Evolutionary conservation across 176 grass and related monocot species (phyloP).

Genomic region (Ensete glaucum): DNA sequence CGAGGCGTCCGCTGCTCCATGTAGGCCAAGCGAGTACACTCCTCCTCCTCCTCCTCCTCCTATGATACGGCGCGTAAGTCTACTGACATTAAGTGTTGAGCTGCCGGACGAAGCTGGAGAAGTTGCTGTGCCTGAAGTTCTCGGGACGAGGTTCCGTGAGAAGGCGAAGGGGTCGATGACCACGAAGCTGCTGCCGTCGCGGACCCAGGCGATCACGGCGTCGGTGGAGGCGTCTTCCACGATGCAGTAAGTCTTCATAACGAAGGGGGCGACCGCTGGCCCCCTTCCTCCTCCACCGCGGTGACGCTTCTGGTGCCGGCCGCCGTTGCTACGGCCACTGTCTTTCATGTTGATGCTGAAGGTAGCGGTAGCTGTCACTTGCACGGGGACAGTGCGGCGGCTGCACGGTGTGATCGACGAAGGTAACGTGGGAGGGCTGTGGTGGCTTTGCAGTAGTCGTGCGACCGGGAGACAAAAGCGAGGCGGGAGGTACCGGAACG

Average conservation of each 20-base stretch:
- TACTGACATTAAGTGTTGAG: conserved; percentile 19
- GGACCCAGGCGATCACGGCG: conserved; percentile 55
- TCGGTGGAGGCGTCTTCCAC: conserved; percentile 56
- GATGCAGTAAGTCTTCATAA: conserved; percentile 78
- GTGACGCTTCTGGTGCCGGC: not conserved
- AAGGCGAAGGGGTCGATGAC: conserved; percentile 68
- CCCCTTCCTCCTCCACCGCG: not conserved
- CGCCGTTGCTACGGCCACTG: not conserved
- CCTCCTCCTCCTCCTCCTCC: not conserved
- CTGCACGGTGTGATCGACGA: not conserved
- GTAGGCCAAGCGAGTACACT: not conserved
- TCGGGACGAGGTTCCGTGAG: conserved; percentile 53
- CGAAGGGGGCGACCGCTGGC: conserved; percentile 43
- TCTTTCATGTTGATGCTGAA: not conserved
- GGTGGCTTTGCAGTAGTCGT: not conserved
- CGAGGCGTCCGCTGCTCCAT: conserved; percentile 48
- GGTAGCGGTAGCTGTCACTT: not conserved
- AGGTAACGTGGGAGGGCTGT: not conserved
- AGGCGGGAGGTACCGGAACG: not conserved
- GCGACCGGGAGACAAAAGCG: conserved; percentile 4
- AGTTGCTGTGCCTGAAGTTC: conserved; percentile 19
- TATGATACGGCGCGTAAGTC: not conserved
- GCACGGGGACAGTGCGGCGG: not conserved
- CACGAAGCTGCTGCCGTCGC: conserved; percentile 59
- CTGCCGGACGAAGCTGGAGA: conserved; percentile 23